Evolutionary conservation across 371 early-diverging fungal genomes (phyloP).

Genomic region (Mucor irregularis): DNA sequence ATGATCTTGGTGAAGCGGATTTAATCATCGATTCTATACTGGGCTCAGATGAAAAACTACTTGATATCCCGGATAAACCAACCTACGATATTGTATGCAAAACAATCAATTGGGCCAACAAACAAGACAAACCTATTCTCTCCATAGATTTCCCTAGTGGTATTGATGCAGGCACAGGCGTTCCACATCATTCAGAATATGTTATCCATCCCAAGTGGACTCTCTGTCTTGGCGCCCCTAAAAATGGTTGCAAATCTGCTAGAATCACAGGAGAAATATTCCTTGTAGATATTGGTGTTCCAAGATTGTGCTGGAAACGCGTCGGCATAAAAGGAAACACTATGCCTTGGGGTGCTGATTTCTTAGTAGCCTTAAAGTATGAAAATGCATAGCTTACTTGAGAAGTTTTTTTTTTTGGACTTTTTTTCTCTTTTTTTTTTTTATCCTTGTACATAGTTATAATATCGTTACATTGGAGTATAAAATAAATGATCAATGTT

Average conservation of each 20-base stretch:
- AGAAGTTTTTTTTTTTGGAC: neutral
- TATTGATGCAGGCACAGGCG: slow-evolving; percentile 58
- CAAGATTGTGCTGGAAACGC: slow-evolving; percentile 62
- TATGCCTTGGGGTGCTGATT: slow-evolving; percentile 75
- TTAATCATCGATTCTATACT: slow-evolving; percentile 77
- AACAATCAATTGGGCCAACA: slow-evolving; percentile 74
- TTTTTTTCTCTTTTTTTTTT: too few relatives aligned
- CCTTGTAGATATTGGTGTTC: slow-evolving; percentile 81
- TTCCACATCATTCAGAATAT: slow-evolving; percentile 28
- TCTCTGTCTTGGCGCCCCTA: slow-evolving; percentile 75
- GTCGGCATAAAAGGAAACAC: slow-evolving; percentile 59
- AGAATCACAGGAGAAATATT: slow-evolving; percentile 71
- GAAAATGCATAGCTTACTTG: neutral
- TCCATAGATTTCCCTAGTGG: slow-evolving; percentile 78
- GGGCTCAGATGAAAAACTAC: slow-evolving; percentile 61
- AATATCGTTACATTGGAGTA: too few relatives aligned
- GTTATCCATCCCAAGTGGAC: slow-evolving; percentile 70
- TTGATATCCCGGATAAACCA: slow-evolving; percentile 55
- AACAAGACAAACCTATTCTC: slow-evolving; percentile 63
- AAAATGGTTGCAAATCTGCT: slow-evolving; percentile 56
- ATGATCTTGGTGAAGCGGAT: slow-evolving; percentile 40
- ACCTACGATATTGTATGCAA: slow-evolving; percentile 41
- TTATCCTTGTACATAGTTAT: too few relatives aligned
- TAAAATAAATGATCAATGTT: too few relatives aligned
- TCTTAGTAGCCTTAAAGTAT: slow-evolving; percentile 68